A percentile compares a stretch with the other conserved stretches of the same genome.
phyloP scores from a whole-genome alignment of 1,139 yeast species.

The Scheffersomyces lignicola region DNA sequence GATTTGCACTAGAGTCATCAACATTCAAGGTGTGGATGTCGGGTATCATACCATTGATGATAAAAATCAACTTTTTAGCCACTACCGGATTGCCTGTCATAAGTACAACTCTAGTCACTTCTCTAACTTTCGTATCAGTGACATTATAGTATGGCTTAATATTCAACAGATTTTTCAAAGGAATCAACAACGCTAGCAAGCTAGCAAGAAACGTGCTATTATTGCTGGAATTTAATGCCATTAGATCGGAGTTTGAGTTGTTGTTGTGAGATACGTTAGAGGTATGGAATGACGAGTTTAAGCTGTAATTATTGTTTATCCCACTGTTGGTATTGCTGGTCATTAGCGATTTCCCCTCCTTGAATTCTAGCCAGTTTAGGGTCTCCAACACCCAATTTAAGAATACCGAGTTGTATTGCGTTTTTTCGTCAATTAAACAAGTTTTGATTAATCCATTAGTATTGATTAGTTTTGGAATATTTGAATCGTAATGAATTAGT shows the following conservation, averaged over 20 bases:
- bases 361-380: slow-evolving; percentile 61
- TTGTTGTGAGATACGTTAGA: no score
- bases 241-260: no score
- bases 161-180: slow-evolving; percentile 36
- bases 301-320: slow-evolving; percentile 5
- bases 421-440: slow-evolving; percentile 12
- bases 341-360: slow-evolving; percentile 43
- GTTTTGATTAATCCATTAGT: slow-evolving; percentile 33
- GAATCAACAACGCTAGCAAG: slow-evolving; percentile 44
- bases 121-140: slow-evolving; percentile 19
- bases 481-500: slow-evolving; percentile 39
- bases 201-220: slow-evolving; percentile 40
- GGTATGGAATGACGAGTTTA: slow-evolving; percentile 8
- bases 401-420: slow-evolving; percentile 24
- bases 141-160: slow-evolving; percentile 29
- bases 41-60: slow-evolving; percentile 51
- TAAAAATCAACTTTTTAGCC: slow-evolving; percentile 58
- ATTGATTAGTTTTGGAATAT: slow-evolving; percentile 48
- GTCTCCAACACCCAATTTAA: slow-evolving; percentile 60
- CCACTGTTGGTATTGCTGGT: neutral
- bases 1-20: slow-evolving; percentile 2
- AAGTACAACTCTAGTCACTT: slow-evolving; percentile 49
- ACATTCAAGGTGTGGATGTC: slow-evolving; percentile 13
- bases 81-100: slow-evolving; percentile 63
- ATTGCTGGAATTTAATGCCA: slow-evolving; percentile 1